Evolutionary conservation across 495 filamentous ascomycete genomes (phyloP).

Genomic region (Neurospora sp.): DNA sequence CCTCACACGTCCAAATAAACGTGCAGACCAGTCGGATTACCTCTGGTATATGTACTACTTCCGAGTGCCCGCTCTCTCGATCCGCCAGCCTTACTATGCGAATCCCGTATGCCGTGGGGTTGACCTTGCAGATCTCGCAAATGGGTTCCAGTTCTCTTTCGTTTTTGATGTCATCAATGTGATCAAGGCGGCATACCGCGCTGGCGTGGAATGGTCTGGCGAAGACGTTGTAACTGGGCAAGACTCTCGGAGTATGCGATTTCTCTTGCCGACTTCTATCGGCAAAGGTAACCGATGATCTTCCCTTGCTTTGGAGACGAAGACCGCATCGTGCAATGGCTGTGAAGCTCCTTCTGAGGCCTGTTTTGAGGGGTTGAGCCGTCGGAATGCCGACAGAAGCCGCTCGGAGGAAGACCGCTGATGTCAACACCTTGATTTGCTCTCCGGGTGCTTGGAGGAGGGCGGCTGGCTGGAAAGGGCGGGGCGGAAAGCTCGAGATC

Average conservation of each 20-base stretch:
- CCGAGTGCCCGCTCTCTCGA: too few species aligned
- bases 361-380: neutral
- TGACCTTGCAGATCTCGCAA: too few species aligned
- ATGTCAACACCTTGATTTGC: neutral
- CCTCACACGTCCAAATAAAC: too few species aligned
- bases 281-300: neutral
- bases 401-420: neutral
- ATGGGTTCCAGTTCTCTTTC: too few species aligned
- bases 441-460: neutral
- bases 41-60: too few species aligned
- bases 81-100: too few species aligned
- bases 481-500: neutral
- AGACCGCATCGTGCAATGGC: neutral
- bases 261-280: neutral
- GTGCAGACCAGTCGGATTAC: too few species aligned
- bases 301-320: neutral
- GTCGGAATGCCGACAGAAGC: neutral
- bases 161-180: too few species aligned
- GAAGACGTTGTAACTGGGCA: neutral
- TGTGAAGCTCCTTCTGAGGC: neutral
- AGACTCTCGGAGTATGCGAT: neutral
- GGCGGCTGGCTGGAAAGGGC: neutral
- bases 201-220: neutral
- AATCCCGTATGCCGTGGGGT: too few species aligned
- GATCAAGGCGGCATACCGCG: too few species aligned